phyloP scores from a whole-genome alignment of 2,329 filamentous ascomycete genomes.

The Ilyonectria robusta region DNA sequence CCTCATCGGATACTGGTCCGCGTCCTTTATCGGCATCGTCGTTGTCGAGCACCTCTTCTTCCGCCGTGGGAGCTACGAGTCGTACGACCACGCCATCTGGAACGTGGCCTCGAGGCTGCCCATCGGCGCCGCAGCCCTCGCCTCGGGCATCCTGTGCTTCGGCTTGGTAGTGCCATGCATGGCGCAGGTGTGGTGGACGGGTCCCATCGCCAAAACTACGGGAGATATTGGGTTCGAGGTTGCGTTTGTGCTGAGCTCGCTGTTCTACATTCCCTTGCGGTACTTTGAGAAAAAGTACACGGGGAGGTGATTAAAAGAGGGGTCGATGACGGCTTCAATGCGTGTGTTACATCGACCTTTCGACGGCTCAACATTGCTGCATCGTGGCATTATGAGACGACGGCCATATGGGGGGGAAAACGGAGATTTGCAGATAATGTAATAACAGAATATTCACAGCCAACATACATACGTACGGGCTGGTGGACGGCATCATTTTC shows the following conservation, averaged over 20 bases:
- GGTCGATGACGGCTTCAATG: not conserved
- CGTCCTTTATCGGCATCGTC: constrained; percentile 67
- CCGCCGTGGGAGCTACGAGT: constrained; percentile 58
- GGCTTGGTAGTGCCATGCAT: constrained; percentile 71
- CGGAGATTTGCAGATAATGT: constrained; percentile 13
- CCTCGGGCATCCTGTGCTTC: constrained; percentile 61
- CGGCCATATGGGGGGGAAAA: constrained; percentile 3
- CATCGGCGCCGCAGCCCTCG: constrained; percentile 62
- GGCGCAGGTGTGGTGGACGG: constrained; percentile 73
- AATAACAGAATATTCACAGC: constrained; percentile 12
- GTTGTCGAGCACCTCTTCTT: constrained; percentile 64
- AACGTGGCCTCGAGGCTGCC: constrained; percentile 62
- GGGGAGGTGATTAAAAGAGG: constrained; percentile 37
- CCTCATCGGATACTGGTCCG: constrained; percentile 72
- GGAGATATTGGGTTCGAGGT: constrained; percentile 78
- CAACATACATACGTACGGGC: not conserved
- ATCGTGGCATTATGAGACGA: constrained; percentile 16
- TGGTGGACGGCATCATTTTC: not conserved
- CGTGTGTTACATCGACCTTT: not conserved
- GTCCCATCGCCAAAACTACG: constrained; percentile 70
- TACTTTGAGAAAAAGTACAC: constrained; percentile 59
- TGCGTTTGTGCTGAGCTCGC: constrained; percentile 66
- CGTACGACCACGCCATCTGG: constrained; percentile 64
- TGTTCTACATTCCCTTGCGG: constrained; percentile 64
- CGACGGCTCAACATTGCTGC: constrained; percentile 3